Evolutionary conservation across 148 eudicot genomes (phyloP).

Genomic region (Gaultheria prostrata): DNA sequence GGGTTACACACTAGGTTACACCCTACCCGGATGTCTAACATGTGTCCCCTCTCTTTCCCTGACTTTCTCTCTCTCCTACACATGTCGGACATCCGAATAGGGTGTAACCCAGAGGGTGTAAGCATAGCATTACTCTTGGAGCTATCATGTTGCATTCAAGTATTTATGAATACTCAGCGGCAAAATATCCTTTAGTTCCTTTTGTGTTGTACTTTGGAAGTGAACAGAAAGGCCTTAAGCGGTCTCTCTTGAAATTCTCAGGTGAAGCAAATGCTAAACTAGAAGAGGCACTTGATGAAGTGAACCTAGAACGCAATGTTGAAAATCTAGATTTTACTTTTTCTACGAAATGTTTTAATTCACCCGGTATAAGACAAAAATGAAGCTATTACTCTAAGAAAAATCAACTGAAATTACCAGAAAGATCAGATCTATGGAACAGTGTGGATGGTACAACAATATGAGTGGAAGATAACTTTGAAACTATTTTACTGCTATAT

Average conservation of each 20-base stretch:
- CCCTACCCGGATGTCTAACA: too few species aligned
- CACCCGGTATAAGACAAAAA: background rate
- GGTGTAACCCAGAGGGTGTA: too few species aligned
- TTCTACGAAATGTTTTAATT: background rate
- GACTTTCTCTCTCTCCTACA: too few species aligned
- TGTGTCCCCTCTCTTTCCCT: too few species aligned
- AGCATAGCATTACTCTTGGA: too few species aligned
- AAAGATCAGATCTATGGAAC: background rate
- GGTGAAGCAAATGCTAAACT: background rate
- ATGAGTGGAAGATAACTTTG: background rate
- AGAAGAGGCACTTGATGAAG: background rate
- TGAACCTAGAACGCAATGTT: background rate
- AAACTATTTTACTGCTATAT: conserved; percentile 10
- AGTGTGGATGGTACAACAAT: background rate
- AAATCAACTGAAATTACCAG: background rate
- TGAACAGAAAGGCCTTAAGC: background rate
- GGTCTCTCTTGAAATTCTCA: background rate
- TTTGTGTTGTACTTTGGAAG: background rate
- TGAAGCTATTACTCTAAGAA: background rate
- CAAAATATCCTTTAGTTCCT: background rate
- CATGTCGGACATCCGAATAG: too few species aligned
- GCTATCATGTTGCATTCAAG: background rate
- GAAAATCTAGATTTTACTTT: background rate
- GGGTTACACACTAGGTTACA: too few species aligned
- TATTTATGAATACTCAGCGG: background rate